These are phyloP conservation scores for Mycena maculata DNA, from an alignment of 768 basidiomycete genomes.

Conservation along the genomic window DNA sequence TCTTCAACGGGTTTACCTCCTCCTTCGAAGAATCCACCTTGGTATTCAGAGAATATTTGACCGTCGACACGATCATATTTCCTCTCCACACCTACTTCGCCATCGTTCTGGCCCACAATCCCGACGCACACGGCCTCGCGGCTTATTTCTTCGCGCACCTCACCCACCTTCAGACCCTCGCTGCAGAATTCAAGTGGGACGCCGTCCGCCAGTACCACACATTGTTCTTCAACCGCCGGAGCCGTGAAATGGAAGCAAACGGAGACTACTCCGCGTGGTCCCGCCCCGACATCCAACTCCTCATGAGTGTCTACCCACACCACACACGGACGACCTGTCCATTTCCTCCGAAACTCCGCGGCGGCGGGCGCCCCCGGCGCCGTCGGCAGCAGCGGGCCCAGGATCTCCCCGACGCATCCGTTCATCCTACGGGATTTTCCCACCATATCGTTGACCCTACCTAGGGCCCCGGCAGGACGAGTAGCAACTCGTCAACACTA, in stretches of 20 bases:
- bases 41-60: not conserved
- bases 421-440: not conserved
- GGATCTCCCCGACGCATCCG: not conserved
- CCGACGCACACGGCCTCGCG: not conserved
- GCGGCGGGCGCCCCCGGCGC: not conserved
- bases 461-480: not conserved
- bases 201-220: slow-evolving; percentile 17
- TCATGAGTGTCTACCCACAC: not conserved
- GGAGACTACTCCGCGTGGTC: slow-evolving; percentile 6
- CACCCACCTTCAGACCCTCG: slow-evolving; percentile 4
- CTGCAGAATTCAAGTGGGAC: not conserved
- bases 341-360: not conserved
- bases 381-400: not conserved
- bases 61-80: not conserved
- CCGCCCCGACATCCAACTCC: not conserved
- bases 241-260: slow-evolving; percentile 4
- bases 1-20: too few species aligned
- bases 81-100: slow-evolving; percentile 11
- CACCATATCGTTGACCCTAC: not conserved
- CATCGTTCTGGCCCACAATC: not conserved
- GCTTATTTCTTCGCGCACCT: not conserved
- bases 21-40: too few species aligned
- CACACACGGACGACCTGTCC: too few species aligned
- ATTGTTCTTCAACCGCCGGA: slow-evolving; percentile 18
- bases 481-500: not conserved